A percentile compares a stretch with the other conserved stretches of the same genome.
Conservation (phyloP, 2,329 filamentous ascomycete species). For the Penicillium sp. region DNA sequence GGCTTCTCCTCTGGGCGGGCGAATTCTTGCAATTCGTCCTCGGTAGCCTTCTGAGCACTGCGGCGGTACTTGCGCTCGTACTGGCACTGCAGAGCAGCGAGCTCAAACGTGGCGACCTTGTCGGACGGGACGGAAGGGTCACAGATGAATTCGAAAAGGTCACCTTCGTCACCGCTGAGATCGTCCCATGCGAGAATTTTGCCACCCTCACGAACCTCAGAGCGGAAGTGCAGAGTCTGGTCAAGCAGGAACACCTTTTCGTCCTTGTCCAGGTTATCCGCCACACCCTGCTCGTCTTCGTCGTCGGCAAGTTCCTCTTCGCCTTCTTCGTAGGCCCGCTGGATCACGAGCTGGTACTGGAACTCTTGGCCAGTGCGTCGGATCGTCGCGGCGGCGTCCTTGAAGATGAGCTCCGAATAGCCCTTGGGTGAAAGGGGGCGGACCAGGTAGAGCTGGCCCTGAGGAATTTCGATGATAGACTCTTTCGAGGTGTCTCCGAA, state of each 20-base stretch:
- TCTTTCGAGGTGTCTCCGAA: constrained; percentile 89
- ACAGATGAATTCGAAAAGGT: constrained; percentile 98
- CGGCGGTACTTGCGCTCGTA: constrained; percentile 95
- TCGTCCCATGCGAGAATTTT: constrained; percentile 94
- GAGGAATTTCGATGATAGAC: constrained; percentile 88
- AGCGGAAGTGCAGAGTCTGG: constrained; percentile 83
- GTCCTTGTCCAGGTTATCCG: constrained; percentile 86
- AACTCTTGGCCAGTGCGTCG: constrained; percentile 91
- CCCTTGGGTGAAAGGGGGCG: constrained; percentile 93
- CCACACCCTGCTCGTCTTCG: constrained; percentile 77
- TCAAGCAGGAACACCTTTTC: constrained; percentile 98
- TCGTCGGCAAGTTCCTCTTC: constrained; percentile 93
- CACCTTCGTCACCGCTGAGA: constrained; percentile 86
- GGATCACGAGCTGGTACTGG: constrained; percentile 95
- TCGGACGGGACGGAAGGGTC: constrained; percentile 70
- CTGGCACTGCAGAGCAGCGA: constrained; percentile 86
- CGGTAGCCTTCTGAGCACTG: constrained; percentile 75
- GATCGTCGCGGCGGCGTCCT: constrained; percentile 90
- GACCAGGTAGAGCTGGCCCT: constrained; percentile 96
- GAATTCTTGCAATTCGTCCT: constrained; percentile 79
- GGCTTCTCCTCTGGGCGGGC: constrained; percentile 68
- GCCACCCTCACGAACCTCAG: constrained; percentile 75
- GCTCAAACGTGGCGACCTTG: constrained; percentile 77
- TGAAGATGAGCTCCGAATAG: constrained; percentile 98
- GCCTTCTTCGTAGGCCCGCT: constrained; percentile 95